Base-by-base conservation (phyloP, 768 basidiomycete genomes). In the Rickenella mellea region DNA sequence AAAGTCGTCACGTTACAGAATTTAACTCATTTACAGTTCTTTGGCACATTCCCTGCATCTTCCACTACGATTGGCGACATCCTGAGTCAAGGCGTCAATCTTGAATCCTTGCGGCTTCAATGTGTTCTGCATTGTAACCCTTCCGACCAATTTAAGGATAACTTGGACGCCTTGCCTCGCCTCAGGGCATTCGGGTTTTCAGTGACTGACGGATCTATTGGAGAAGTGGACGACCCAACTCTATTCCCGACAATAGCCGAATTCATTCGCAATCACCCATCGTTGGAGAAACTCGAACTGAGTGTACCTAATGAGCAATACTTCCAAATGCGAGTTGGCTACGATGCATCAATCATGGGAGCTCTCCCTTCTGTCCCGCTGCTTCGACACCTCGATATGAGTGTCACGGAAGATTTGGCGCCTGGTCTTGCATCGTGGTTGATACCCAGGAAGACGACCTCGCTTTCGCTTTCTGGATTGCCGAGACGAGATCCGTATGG, bases 331-430 rank as follows among this genome's bases (percentile, higher is more conserved):
- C 64, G 68, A 6, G 66, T 78, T 8, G 83, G 83, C 21, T 83
- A 80, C 48, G 77, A 83, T 47, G 78, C 82, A 0, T 71, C 76
- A 1, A 66, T 76, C 6, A 84, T 80, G 82, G 81, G 82, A 8
- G 75, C 83, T 6, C 62, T 86, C 8, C 81, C 81, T 0, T 69
- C 69, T 5, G 57, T 86, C 20, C 57, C 61, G 14, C 64, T 64
- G 10, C 55, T 86, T 39, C 68, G 59, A n/a, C 69, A 66, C 28
- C 55, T 85, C 42, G 69, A 65, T 40, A 79, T 83, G 41, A 74
- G 74, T 4, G 74, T 83, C 51, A 82, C 83, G 2, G 61, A 64
- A 46, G 81, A 83, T 54, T 57, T 84, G 28, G 69, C 77, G 1
- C 68, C 79, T 0, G 72, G 76, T 2, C 60, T 84, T 15, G 80